Evolutionary conservation across 163 green algal species (phyloP).

Genomic region (Coccomyxa subellipsoidea): DNA sequence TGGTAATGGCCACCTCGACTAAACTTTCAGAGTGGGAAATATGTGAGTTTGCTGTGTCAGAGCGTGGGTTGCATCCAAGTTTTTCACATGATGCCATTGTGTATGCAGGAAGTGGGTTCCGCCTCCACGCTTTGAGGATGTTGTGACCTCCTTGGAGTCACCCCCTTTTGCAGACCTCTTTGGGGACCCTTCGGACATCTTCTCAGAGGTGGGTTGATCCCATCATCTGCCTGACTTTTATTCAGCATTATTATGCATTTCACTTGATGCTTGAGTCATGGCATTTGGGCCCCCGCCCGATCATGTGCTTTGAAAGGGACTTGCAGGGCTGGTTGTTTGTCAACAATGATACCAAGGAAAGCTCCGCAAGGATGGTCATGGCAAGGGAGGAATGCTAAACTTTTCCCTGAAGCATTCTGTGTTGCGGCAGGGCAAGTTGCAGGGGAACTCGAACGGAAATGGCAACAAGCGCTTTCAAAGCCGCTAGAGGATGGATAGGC

Average conservation of each 20-base stretch:
- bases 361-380: no score
- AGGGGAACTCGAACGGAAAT: not conserved
- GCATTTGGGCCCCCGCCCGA: not conserved
- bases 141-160: not conserved
- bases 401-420: no score
- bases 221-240: no score
- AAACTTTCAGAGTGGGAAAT: not conserved
- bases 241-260: no score
- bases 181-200: conserved; percentile 13
- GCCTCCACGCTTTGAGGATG: conserved; percentile 5
- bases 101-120: not conserved
- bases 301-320: not conserved
- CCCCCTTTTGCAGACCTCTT: conserved; percentile 17
- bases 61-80: not conserved
- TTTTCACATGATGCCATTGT: not conserved
- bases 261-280: no score
- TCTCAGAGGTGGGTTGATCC: not conserved
- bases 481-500: no score
- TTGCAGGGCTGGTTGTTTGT: no score
- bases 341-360: no score
- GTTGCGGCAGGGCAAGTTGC: not conserved
- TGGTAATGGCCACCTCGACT: not conserved
- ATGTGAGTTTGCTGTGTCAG: not conserved
- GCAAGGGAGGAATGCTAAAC: no score
- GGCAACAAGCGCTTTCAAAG: no score